These are phyloP conservation scores for Leccinum variicolor DNA, from an alignment of 768 basidiomycete species.

Conservation along the genomic window DNA sequence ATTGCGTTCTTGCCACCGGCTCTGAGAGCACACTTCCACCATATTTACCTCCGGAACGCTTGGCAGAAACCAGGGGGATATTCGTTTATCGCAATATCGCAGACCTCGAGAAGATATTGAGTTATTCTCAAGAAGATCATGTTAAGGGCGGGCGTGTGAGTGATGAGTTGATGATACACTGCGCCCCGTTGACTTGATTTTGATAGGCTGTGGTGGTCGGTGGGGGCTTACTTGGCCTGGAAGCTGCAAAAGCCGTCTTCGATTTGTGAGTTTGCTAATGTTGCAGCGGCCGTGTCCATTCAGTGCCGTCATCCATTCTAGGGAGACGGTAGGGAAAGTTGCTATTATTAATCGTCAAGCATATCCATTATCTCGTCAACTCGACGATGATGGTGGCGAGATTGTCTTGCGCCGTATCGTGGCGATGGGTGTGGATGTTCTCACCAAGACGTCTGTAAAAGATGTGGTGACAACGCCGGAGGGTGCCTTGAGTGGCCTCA, in stretches of 20 bases:
- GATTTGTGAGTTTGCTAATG: conserved; percentile 41
- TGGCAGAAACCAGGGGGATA: conserved; percentile 46
- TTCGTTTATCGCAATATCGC: conserved; percentile 73
- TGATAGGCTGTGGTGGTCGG: conserved; percentile 46
- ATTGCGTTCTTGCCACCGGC: conserved; percentile 67
- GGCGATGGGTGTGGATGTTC: conserved; percentile 54
- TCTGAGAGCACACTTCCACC: conserved; percentile 62
- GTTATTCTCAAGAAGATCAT: conserved; percentile 47
- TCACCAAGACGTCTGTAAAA: conserved; percentile 39
- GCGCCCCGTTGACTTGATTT: background rate
- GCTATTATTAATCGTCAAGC: conserved; percentile 50
- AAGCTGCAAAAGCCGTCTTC: conserved; percentile 70
- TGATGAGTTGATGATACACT: background rate
- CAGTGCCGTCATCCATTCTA: background rate
- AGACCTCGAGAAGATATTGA: conserved; percentile 62
- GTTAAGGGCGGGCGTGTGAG: conserved; percentile 34
- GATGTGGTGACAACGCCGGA: conserved; percentile 37
- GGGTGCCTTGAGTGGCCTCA: conserved; percentile 45
- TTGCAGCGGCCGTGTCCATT: background rate
- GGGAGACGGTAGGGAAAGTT: conserved; percentile 41
- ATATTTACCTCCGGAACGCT: conserved; percentile 43
- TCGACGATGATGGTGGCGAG: conserved; percentile 55
- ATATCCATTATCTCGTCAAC: conserved; percentile 56
- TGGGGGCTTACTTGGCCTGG: conserved; percentile 68
- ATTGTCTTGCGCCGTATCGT: conserved; percentile 60